A percentile compares a stretch with the other conserved stretches of the same genome.
Evolutionary conservation across 2,329 filamentous ascomycete species (phyloP).

Genomic region (Boeremia exigua): DNA sequence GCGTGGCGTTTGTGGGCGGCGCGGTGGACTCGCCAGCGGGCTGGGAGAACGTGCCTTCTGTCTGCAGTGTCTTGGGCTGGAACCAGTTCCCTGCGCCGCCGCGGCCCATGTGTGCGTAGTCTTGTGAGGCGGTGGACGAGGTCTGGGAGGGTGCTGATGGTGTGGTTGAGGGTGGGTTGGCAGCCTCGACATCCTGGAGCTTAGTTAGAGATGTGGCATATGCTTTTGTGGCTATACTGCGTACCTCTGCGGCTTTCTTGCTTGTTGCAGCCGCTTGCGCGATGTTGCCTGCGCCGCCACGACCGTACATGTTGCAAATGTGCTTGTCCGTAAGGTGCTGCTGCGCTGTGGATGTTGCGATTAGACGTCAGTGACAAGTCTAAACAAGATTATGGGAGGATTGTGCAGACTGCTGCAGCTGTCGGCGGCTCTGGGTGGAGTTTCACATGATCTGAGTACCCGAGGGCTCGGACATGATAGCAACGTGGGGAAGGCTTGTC

Average conservation of each 20-base stretch:
- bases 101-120: conserved; percentile 54
- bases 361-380: neutral
- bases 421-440: conserved; percentile 24
- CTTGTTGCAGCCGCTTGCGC: conserved; percentile 42
- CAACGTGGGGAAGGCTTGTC: conserved; percentile 35
- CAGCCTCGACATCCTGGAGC: conserved; percentile 49
- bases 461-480: conserved; percentile 22
- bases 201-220: neutral
- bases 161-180: conserved; percentile 29
- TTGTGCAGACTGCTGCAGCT: neutral
- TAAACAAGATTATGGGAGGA: neutral
- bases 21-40: conserved; percentile 36
- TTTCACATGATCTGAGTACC: conserved; percentile 2
- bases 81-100: conserved; percentile 58
- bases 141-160: conserved; percentile 19
- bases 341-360: neutral
- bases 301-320: conserved; percentile 44
- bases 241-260: conserved; percentile 40
- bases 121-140: conserved; percentile 32
- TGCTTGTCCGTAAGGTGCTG: neutral
- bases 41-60: conserved; percentile 48
- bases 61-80: conserved; percentile 48
- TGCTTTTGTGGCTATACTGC: neutral
- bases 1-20: conserved; percentile 32
- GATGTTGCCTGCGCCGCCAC: conserved; percentile 56